Conservation (phyloP, 306 rosid species). For the Styphnolobium japonicum region DNA sequence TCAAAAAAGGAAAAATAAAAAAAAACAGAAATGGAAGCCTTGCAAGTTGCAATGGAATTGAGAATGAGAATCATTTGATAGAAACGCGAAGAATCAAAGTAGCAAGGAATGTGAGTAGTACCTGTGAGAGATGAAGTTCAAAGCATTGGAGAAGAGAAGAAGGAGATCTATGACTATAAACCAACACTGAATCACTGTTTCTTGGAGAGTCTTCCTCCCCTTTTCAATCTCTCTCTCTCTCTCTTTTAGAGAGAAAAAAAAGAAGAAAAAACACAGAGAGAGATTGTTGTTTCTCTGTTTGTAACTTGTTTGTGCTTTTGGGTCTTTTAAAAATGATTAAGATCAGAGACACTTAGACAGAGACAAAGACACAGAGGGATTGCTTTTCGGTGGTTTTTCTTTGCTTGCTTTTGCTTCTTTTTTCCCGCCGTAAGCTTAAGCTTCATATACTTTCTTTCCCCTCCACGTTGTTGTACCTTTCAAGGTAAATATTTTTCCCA, state of each 20-base stretch:
- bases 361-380: not conserved
- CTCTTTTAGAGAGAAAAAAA: not conserved
- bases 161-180: not conserved
- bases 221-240: not conserved
- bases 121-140: not conserved
- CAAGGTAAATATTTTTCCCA: constrained; percentile 14
- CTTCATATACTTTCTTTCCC: not conserved
- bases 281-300: not conserved
- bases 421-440: constrained; percentile 21
- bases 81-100: not conserved
- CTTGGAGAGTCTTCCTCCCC: not conserved
- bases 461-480: not conserved
- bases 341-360: not conserved
- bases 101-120: not conserved
- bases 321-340: not conserved
- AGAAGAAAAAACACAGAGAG: not conserved
- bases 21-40: not conserved
- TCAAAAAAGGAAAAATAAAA: not conserved
- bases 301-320: not conserved
- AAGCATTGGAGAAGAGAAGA: constrained; percentile 8
- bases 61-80: not conserved
- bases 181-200: not conserved
- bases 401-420: not conserved
- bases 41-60: not conserved
- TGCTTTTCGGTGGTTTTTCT: constrained; percentile 27